Percentiles rank a stretch among this genome's conserved stretches.
Evolutionary conservation across 441 rosid genomes (phyloP).

Genomic region (Flueggea neowawraea): DNA sequence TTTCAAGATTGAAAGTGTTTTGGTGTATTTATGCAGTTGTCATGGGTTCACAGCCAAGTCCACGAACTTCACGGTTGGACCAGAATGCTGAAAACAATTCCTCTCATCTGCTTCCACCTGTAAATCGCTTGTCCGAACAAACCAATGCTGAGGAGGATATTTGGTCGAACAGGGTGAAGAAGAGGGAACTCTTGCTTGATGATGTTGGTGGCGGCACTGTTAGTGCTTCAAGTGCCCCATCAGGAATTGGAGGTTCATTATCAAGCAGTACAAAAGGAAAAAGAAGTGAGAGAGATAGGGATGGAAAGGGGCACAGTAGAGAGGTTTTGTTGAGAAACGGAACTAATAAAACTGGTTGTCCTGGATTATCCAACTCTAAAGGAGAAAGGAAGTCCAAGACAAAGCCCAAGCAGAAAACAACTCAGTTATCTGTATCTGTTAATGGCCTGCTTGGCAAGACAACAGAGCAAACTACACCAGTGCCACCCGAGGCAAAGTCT

Average conservation of each 20-base stretch:
- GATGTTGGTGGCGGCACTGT: conserved; percentile 63
- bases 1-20: conserved; percentile 1
- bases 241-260: conserved; percentile 60
- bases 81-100: conserved; percentile 49
- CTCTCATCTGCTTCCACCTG: conserved; percentile 43
- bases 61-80: conserved; percentile 36
- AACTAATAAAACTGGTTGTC: conserved; percentile 77
- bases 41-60: conserved; percentile 52
- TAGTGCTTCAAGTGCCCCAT: conserved; percentile 32
- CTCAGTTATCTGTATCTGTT: conserved; percentile 74
- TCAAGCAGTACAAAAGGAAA: conserved; percentile 85
- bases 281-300: conserved; percentile 98
- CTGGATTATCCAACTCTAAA: conserved; percentile 64
- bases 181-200: conserved; percentile 80
- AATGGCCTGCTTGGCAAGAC: conserved; percentile 63
- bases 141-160: conserved; percentile 51
- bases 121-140: conserved; percentile 43
- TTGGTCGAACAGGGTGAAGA: conserved; percentile 84
- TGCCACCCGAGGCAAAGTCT: conserved; percentile 44
- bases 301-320: conserved; percentile 77
- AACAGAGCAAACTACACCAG: conserved; percentile 56
- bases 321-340: conserved; percentile 66
- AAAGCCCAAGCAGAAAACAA: conserved; percentile 89
- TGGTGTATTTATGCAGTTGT: conserved; percentile 52
- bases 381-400: conserved; percentile 86